These are phyloP conservation scores for Dendrothele bispora DNA, from an alignment of 768 basidiomycete species.

Conservation along the genomic window DNA sequence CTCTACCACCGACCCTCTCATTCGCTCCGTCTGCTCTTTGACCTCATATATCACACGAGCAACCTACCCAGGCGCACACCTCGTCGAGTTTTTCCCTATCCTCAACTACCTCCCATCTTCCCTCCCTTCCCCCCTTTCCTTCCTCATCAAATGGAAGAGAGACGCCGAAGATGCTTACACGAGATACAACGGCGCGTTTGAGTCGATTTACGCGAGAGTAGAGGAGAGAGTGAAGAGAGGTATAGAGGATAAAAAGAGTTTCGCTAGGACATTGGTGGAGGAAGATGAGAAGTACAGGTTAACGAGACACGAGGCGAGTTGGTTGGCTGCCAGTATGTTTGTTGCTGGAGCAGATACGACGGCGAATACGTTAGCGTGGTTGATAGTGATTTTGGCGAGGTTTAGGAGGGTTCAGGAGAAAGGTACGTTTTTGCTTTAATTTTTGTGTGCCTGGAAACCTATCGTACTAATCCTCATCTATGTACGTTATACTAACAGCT, in stretches of 20 bases:
- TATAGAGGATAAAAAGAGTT: conserved; percentile 1
- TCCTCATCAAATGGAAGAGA: conserved; percentile 13
- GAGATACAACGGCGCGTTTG: conserved; percentile 10
- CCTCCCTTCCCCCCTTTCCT: conserved; percentile 15
- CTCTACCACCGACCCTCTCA: conserved; percentile 10
- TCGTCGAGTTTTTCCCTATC: conserved; percentile 34
- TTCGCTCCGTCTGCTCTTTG: conserved; percentile 16
- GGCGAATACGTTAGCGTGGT: too few species aligned
- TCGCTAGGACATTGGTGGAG: conserved; percentile 1
- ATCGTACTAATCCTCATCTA: conserved; percentile 22
- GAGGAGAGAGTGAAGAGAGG: conserved; percentile 4
- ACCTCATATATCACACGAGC: conserved; percentile 26
- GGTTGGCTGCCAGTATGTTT: conserved; percentile 1
- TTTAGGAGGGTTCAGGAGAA: conserved; percentile 7
- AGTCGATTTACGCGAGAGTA: conserved; percentile 7
- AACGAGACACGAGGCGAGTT: neutral
- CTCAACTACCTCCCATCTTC: conserved; percentile 27
- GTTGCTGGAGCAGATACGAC: neutral
- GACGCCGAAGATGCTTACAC: conserved; percentile 12
- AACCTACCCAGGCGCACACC: conserved; percentile 29
- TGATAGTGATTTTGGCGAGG: neutral
- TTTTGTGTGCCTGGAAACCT: conserved; percentile 20
- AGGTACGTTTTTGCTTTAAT: conserved; percentile 13
- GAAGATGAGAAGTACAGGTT: neutral
- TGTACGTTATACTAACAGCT: too few species aligned